These are phyloP conservation scores for Acanthamoeba royreba DNA, from an alignment of 208 protist genomes.

Conservation along the genomic window DNA sequence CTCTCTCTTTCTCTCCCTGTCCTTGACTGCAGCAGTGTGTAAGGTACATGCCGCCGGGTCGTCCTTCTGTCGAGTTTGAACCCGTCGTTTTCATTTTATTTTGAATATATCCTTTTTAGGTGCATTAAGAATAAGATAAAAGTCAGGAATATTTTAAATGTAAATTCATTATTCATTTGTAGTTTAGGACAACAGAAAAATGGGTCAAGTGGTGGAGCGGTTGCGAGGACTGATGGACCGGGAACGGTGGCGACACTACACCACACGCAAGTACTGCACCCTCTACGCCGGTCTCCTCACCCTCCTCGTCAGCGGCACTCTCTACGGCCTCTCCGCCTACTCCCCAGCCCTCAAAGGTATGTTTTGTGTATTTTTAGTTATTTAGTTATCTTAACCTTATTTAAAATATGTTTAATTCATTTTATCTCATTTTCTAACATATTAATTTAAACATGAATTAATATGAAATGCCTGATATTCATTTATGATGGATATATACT, in stretches of 20 bases:
- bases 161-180: too few relatives aligned
- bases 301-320: background rate
- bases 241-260: background rate
- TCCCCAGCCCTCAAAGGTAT: background rate
- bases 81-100: too few relatives aligned
- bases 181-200: too few relatives aligned
- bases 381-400: background rate
- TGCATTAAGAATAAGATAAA: too few relatives aligned
- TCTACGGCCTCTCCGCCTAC: conserved; percentile 4
- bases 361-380: background rate
- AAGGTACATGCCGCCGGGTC: too few relatives aligned
- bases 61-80: too few relatives aligned
- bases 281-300: background rate
- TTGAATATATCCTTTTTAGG: too few relatives aligned
- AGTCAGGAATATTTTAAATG: too few relatives aligned
- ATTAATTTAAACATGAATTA: background rate
- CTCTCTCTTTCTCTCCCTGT: too few relatives aligned
- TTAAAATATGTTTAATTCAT: background rate
- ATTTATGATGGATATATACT: too few relatives aligned
- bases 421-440: background rate
- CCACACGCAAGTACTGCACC: background rate
- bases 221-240: background rate
- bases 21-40: too few relatives aligned
- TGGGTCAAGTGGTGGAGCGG: background rate
- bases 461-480: background rate